Evolutionary conservation across 23 red algal species (phyloP).

Genomic region (Agarophyton chilense): DNA sequence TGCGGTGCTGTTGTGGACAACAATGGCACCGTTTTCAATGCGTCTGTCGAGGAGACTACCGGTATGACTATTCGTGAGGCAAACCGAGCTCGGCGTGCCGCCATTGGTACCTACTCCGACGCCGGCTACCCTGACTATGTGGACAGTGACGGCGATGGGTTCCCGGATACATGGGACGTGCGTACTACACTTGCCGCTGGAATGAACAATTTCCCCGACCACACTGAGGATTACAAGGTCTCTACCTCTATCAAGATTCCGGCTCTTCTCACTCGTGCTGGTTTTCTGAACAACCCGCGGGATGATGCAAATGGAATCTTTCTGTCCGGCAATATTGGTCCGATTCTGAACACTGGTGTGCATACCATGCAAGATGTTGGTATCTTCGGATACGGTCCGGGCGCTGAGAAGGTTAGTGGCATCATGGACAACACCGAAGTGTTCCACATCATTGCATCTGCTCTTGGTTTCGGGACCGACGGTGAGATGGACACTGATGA

Average conservation of each 20-base stretch:
- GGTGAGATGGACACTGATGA: conserved; percentile 49
- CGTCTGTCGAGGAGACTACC: not conserved
- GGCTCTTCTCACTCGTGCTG: not conserved
- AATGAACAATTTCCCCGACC: conserved; percentile 73
- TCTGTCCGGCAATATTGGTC: conserved; percentile 33
- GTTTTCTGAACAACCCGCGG: conserved; percentile 29
- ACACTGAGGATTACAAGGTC: conserved; percentile 59
- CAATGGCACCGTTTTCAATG: conserved; percentile 21
- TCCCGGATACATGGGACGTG: conserved; percentile 69
- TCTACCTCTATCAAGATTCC: conserved; percentile 47
- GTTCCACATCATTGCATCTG: conserved; percentile 55
- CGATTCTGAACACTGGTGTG: conserved; percentile 30
- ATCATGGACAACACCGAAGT: conserved; percentile 57
- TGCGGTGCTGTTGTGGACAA: conserved; percentile 42
- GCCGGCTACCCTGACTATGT: conserved; percentile 64
- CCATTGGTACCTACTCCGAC: conserved; percentile 42
- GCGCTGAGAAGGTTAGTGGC: conserved; percentile 40
- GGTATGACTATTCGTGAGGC: conserved; percentile 9
- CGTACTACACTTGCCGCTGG: conserved; percentile 58
- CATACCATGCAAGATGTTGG: conserved; percentile 68
- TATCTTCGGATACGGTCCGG: conserved; percentile 50
- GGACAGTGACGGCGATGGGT: conserved; percentile 63
- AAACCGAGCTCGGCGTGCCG: conserved; percentile 28
- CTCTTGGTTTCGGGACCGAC: conserved; percentile 57
- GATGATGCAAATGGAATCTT: conserved; percentile 57